Percentiles rank a stretch among this genome's conserved stretches.
Evolutionary conservation across 2,329 filamentous ascomycete species (phyloP).

Genomic region (Monosporascus sp.): DNA sequence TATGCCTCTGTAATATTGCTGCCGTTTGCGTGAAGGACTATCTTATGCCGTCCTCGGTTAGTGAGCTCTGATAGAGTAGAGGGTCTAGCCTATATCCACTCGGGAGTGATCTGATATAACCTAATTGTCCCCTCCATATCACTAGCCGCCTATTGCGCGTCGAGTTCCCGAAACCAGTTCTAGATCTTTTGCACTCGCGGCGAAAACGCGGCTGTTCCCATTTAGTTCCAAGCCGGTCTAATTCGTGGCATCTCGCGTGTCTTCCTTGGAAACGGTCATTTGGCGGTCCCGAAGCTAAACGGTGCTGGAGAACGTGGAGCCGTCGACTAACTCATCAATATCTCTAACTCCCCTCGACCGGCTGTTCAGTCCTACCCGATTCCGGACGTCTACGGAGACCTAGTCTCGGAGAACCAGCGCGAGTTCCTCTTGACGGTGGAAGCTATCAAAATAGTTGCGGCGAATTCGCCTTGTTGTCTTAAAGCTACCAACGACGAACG

Average conservation of each 20-base stretch:
- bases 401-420: neutral
- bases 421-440: neutral
- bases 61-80: neutral
- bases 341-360: neutral
- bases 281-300: neutral
- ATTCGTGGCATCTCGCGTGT: neutral
- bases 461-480: neutral
- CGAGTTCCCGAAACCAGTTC: neutral
- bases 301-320: neutral
- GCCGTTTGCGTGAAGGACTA: slow-evolving; percentile 13
- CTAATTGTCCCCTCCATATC: neutral
- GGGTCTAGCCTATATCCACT: slow-evolving; percentile 1
- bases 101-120: neutral
- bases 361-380: neutral
- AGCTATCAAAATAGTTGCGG: neutral
- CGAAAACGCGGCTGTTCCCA: neutral
- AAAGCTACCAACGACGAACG: neutral
- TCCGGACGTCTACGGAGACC: neutral
- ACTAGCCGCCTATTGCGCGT: neutral
- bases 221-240: neutral
- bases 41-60: slow-evolving; percentile 14
- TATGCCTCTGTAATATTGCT: slow-evolving; percentile 16
- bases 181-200: neutral
- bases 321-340: neutral
- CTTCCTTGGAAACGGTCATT: neutral